Percentiles rank a stretch among this genome's conserved stretches.
Evolutionary conservation across 2,329 filamentous ascomycete genomes (phyloP).

Genomic region (Xylaria sp.): DNA sequence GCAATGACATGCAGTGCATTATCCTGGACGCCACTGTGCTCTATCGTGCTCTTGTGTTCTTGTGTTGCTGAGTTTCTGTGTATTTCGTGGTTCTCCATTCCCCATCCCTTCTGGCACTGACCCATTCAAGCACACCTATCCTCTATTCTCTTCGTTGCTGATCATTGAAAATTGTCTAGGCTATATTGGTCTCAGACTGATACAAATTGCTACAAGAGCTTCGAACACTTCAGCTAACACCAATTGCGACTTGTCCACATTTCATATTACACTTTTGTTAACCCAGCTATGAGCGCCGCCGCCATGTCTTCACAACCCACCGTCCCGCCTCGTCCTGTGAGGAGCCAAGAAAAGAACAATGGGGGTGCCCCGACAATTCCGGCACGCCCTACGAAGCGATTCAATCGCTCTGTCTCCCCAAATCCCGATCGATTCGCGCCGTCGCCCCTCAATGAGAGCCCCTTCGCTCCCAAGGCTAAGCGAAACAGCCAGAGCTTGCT

Average conservation of each 20-base stretch:
- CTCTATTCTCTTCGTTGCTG: conserved; percentile 17
- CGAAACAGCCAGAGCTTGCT: conserved; percentile 53
- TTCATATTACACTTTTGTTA: conserved; percentile 18
- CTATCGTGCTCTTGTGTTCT: conserved; percentile 19
- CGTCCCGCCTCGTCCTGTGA: conserved; percentile 67
- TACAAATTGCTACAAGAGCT: conserved; percentile 37
- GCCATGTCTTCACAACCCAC: conserved; percentile 61
- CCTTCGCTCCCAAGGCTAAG: conserved; percentile 62
- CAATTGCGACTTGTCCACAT: conserved; percentile 24
- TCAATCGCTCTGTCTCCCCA: conserved; percentile 81
- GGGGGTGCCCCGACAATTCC: conserved; percentile 74
- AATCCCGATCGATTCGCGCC: conserved; percentile 82
- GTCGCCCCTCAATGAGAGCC: conserved; percentile 83
- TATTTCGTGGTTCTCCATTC: not conserved
- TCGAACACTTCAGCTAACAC: conserved; percentile 43
- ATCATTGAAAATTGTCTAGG: conserved; percentile 35
- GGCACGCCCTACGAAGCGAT: conserved; percentile 75
- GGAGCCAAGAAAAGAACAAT: conserved; percentile 59
- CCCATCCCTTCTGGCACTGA: conserved; percentile 12
- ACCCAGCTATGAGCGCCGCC: conserved; percentile 60
- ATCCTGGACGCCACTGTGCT: not conserved
- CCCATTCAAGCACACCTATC: conserved; percentile 18
- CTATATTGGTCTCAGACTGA: conserved; percentile 37
- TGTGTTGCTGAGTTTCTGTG: conserved; percentile 10
- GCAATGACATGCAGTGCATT: conserved; percentile 6